These are phyloP conservation scores for Hamamelis virginiana DNA, from an alignment of 164 flowering plant genomes.

Conservation along the genomic window DNA sequence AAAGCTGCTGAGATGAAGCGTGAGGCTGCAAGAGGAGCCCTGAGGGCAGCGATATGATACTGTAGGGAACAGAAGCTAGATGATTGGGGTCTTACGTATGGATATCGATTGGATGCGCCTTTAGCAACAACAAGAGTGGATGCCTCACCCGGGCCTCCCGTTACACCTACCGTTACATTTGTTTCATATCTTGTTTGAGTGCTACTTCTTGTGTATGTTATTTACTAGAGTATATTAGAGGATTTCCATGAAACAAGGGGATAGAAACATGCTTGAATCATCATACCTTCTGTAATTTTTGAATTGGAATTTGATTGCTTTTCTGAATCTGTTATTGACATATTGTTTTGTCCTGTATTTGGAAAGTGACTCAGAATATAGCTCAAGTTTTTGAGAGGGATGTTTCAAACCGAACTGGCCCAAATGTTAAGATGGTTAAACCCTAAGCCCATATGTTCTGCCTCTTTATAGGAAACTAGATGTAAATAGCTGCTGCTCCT, in stretches of 20 bases:
- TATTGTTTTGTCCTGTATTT: background rate
- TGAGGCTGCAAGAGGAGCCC: slow-evolving; percentile 70
- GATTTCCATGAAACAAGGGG: background rate
- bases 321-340: background rate
- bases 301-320: background rate
- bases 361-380: background rate
- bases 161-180: background rate
- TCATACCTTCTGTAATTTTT: background rate
- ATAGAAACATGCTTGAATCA: background rate
- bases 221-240: background rate
- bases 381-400: no score
- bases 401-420: no score
- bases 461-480: no score
- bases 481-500: no score
- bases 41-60: slow-evolving; percentile 57
- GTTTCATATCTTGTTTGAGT: slow-evolving; percentile 12
- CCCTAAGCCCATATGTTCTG: no score
- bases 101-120: slow-evolving; percentile 16
- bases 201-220: slow-evolving; percentile 1
- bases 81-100: background rate
- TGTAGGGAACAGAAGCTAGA: background rate
- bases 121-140: background rate
- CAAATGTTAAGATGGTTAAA: no score
- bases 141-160: background rate
- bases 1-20: slow-evolving; percentile 76